phyloP scores from a whole-genome alignment of 2,329 filamentous ascomycete species.

The Trichoderma koningiopsis region DNA sequence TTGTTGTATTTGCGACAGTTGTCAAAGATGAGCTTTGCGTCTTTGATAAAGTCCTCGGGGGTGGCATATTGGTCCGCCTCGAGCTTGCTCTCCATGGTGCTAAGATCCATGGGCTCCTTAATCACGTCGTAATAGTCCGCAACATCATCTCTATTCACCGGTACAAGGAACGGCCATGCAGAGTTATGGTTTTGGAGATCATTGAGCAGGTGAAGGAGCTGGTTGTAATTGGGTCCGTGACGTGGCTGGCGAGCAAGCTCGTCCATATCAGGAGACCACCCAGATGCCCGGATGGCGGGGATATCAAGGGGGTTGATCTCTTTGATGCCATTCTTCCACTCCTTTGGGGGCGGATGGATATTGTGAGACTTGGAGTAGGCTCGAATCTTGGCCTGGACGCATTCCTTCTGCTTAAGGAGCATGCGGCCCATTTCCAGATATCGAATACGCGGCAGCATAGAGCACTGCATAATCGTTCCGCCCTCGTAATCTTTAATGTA shows the following conservation, averaged over 20 bases:
- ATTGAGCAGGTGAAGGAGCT: conserved; percentile 88
- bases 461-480: conserved; percentile 98
- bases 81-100: conserved; percentile 93
- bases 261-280: conserved; percentile 98
- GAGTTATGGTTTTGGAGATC: conserved; percentile 92
- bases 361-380: conserved; percentile 87
- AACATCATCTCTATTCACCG: conserved; percentile 93
- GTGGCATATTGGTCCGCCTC: conserved; percentile 90
- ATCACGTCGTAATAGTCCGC: conserved; percentile 99
- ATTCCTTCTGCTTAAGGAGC: conserved; percentile 96
- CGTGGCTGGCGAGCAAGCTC: conserved; percentile 91
- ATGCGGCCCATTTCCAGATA: conserved; percentile 93
- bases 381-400: conserved; percentile 90
- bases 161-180: conserved; percentile 92
- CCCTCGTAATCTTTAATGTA: conserved; percentile 99
- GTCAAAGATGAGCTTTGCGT: conserved; percentile 86
- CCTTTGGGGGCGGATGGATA: conserved; percentile 79
- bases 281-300: conserved; percentile 83
- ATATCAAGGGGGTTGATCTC: conserved; percentile 85
- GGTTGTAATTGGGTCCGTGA: conserved; percentile 94
- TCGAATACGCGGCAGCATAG: conserved; percentile 91
- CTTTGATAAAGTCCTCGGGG: conserved; percentile 88
- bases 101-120: conserved; percentile 94
- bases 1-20: conserved; percentile 98
- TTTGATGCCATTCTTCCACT: conserved; percentile 76